These are phyloP conservation scores for Cercospora janseana DNA, from an alignment of 2,329 filamentous ascomycete species.

Conservation along the genomic window DNA sequence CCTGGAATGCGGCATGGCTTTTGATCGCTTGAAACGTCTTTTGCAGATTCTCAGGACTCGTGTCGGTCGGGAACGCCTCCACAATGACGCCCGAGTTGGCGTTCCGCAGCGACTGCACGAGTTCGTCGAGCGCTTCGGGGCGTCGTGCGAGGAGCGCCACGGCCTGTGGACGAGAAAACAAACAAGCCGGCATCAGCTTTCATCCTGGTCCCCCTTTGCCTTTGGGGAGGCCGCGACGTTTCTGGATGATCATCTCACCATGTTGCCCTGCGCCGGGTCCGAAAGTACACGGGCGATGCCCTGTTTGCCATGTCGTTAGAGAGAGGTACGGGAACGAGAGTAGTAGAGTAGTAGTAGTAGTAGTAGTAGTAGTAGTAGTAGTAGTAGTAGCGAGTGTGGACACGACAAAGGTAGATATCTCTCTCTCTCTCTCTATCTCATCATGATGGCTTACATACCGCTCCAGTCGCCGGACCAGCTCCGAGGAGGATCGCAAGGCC, in stretches of 20 bases:
- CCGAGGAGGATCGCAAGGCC: slow-evolving; percentile 55
- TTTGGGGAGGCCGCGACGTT: too few species aligned
- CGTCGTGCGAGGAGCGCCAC: slow-evolving; percentile 55
- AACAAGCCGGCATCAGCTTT: too few species aligned
- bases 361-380: too few species aligned
- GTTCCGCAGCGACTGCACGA: slow-evolving; percentile 44
- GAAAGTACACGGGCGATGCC: slow-evolving; percentile 58
- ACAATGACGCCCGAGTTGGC: slow-evolving; percentile 47
- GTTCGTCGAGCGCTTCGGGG: slow-evolving; percentile 45
- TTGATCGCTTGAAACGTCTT: slow-evolving; percentile 52
- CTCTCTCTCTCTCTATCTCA: too few species aligned
- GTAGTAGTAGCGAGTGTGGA: too few species aligned
- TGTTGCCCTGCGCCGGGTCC: slow-evolving; percentile 51
- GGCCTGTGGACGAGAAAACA: too few species aligned
- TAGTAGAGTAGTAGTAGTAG: too few species aligned
- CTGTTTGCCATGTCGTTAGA: background rate
- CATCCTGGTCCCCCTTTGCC: too few species aligned
- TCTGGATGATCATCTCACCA: too few species aligned
- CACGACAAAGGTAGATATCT: too few species aligned
- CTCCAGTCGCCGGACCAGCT: slow-evolving; percentile 46
- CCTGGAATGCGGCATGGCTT: slow-evolving; percentile 48
- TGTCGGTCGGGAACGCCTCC: slow-evolving; percentile 55
- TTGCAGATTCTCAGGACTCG: slow-evolving; percentile 47
- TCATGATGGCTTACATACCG: background rate
- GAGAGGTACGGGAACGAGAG: too few species aligned